Base-by-base conservation (phyloP, 805 yeast genomes). In the Kluyveromyces dobzhanskii region DNA sequence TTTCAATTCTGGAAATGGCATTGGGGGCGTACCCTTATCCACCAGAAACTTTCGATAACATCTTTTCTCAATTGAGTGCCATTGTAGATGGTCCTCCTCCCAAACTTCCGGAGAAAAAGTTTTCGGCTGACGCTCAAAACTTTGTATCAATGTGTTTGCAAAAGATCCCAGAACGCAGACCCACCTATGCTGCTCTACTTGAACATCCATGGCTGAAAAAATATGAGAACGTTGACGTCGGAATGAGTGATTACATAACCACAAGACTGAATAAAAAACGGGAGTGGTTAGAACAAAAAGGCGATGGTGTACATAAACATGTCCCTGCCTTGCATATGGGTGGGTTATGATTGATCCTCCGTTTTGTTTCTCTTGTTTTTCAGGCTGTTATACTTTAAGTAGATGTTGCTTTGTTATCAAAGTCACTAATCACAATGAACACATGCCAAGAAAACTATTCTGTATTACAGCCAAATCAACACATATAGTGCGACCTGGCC, bases 41-140 rank as follows among this genome's bases (percentile, higher is more conserved):
- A 4, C 83, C 95, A 1, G 97, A 92, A 52, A 83, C 95, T 2
- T 87, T 78, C 53, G 85, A 78, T 47, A 86, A 85, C 58, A 85
- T 92, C 10, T 88, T 92, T 53, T 81, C 92, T 5, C 98, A 92
- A 62, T 70, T 92, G 47, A 81, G 86, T 62, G 97, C 97, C 3
- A 92, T 92, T 52, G 97, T 92, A n/a, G 94, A 85, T 56, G 96
- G 95, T 9, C 87, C 83, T 19, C 86, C 95, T 3, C 96, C 96
- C n/a, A 65, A 67, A 33, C 65, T 87, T 38, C 88, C 88, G 13
- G 62, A 68, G 2, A 73, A 61, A 37, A 65, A 62, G 49, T 92
- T 75, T 56, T 75, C 88, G 2, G 58, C 67, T n/a, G 81, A 80
- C 37, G 97, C 97, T 0, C 80, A 77, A 50, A 76, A 78, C 46